Evolutionary conservation across 2,329 filamentous ascomycete species (phyloP).

Genomic region (Pseudogymnoascus sp.): DNA sequence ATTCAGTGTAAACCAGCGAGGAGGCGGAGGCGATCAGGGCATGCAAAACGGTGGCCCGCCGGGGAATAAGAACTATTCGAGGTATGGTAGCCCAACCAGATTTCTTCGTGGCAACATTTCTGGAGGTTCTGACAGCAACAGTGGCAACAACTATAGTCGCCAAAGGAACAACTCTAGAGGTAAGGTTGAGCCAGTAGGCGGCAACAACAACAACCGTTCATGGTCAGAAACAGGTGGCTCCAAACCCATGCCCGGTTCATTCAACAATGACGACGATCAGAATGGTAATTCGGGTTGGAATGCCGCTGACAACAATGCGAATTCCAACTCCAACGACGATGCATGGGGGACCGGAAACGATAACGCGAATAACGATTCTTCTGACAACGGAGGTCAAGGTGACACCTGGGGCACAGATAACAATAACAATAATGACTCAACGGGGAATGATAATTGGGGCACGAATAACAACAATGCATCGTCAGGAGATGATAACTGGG

Average conservation of each 20-base stretch:
- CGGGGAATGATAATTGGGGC: not conserved
- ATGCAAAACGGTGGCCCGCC: not conserved
- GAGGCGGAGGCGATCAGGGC: not conserved
- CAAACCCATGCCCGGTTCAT: conserved; percentile 3
- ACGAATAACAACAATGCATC: conserved; percentile 11
- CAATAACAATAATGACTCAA: conserved; percentile 9
- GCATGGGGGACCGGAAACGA: conserved; percentile 11
- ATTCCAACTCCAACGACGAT: conserved; percentile 8
- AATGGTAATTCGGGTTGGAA: conserved; percentile 7
- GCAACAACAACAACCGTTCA: not conserved
- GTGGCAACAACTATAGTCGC: not conserved
- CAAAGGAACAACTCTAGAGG: not conserved
- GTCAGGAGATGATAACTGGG: not conserved
- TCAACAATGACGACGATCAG: conserved; percentile 8
- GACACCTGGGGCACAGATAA: conserved; percentile 5
- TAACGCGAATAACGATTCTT: not conserved
- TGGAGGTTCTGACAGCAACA: not conserved
- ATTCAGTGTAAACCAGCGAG: not conserved
- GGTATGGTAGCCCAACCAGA: not conserved
- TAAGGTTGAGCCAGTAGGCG: not conserved
- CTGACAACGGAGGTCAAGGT: not conserved
- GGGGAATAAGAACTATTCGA: not conserved
- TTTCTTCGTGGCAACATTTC: not conserved
- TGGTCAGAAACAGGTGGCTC: conserved; percentile 4
- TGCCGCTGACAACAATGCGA: conserved; percentile 8